Base-by-base conservation (phyloP, 371 early-diverging fungal genomes). In the Apophysomyces ossiformis region DNA sequence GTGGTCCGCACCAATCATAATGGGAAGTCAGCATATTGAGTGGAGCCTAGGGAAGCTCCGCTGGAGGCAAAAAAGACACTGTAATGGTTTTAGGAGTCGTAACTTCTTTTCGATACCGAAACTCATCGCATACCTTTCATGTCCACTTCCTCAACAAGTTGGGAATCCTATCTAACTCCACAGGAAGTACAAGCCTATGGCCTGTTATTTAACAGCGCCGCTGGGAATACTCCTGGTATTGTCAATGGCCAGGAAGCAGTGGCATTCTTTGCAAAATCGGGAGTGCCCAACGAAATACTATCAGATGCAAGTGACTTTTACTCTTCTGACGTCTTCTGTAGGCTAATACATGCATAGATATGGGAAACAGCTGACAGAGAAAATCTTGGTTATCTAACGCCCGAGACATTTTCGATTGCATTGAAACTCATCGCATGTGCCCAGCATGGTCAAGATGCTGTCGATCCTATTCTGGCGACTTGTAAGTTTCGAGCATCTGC, bases 351-450 rank as follows among this genome's bases (percentile, higher is more conserved):
- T 47, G 16, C 21, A 5, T 76, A 92, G 89, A 93, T 97, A 58
- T 95, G 95, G 95, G 86, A 89, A 60, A 76, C 90, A 21, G 89
- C 92, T 8, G 95, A 95, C 73, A 69, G 82, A 1, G 91, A 91
- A 18, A 84, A 87, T 69, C 84, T 88, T 65, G 95, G 94, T 13
- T 86, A 85, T 43, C 77, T 95, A 57, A 85, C 85, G 16, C 83
- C 82, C 35, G 82, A 82, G 32, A 88, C 86, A 15, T 96, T 96
- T 74, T 85, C 81, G 57, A 85, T 91, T 57, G 93, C 92, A 0
- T 70, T 95, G 66, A 96, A 95, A 70, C 82, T 94, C 39, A 92
- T 96, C 70, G 91, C 95, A 5, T 82, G 93, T 60, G 92, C 89
- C 7, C 97, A 97, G 69, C 86, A 85, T 63, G 93, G 92, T n/a